Evolutionary conservation across 2,329 filamentous ascomycete species (phyloP), one percentile per base, ranked within the genome.

Genomic region (Penicillium sclerotigenum): DNA sequence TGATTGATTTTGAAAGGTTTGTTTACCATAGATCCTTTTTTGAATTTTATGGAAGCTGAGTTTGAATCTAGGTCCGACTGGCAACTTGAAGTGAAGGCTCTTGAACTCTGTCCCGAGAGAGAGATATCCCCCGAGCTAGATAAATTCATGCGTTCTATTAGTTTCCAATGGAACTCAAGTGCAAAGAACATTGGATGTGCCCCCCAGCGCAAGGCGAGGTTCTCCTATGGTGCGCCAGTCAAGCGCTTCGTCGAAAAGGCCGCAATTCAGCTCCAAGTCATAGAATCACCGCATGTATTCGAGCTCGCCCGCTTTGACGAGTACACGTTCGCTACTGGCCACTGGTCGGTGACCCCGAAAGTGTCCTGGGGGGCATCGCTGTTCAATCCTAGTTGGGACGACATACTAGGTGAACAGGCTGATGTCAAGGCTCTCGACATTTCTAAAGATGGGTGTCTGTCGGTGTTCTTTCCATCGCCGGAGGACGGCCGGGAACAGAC

Each of bases 241-340:
- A 65, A 62, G 1, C 60, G 68, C 22, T 65, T 77, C 37, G 63
- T 73, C 8, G 75, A 78, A 51, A 74, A 78, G 45, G 67, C 73
- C 1, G 67, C 73, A 0, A 58, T 77, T 28, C 67, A 68, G n/a
- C 76, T 75, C 48, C 63, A 62, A 3, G 62, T 79, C 38, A 75
- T 72, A 52, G 66, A 68, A 7, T 77, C 75, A 0, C 69, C 72
- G 2, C 76, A 75, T 51, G 67, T 73, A 9, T 66, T 79, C n/a
- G 77, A 78, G 55, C 64, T 79, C 33, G 69, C 73, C 9, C 72
- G 76, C 5, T 77, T 75, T 51, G 76, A 79, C 52, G 64, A 71
- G 33, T 76, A 75, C 14, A 46, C 16, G 6, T 24, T 11, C 3
- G 24, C 28, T 13, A 20, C 22, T 28, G 26, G 34, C 2, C 37